Percentiles rank a stretch among this genome's conserved stretches.
These are phyloP conservation scores for Aegilops umbellulata DNA, from an alignment of 176 grass and related monocot species.

Conservation along the genomic window DNA sequence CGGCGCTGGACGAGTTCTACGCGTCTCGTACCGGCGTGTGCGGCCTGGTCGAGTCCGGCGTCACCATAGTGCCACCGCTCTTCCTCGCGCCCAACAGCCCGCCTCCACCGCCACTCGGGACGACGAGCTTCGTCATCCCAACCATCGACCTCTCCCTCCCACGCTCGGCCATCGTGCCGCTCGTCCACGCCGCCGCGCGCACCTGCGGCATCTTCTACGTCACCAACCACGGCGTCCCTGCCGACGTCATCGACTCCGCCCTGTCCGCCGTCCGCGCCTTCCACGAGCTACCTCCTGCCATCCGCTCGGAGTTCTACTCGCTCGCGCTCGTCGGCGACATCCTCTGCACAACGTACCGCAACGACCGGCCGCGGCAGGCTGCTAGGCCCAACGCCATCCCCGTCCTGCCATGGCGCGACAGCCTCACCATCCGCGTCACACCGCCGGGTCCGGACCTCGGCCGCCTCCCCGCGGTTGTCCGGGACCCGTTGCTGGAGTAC, in stretches of 20 bases:
- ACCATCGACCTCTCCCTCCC: conserved; percentile 26
- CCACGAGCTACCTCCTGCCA: no score
- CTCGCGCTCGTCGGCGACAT: no score
- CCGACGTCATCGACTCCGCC: conserved; percentile 8
- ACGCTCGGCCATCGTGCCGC: not conserved
- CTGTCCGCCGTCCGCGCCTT: conserved; percentile 24
- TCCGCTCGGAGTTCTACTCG: no score
- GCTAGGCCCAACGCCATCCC: not conserved
- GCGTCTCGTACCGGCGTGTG: conserved; percentile 28
- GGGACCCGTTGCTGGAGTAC: conserved; percentile 30
- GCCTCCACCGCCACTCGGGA: not conserved
- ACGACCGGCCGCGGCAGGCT: not conserved
- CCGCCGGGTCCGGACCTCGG: not conserved
- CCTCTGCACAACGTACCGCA: conserved; percentile 5
- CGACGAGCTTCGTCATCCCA: not conserved
- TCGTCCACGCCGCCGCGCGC: conserved; percentile 28
- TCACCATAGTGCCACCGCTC: not conserved
- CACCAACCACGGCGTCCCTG: conserved; percentile 36
- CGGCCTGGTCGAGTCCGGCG: conserved; percentile 49
- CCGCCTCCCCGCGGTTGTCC: conserved; percentile 1
- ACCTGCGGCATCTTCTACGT: conserved; percentile 48
- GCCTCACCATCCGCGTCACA: conserved; percentile 20
- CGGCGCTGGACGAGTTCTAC: conserved; percentile 22
- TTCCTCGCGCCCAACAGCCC: not conserved
- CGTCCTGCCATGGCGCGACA: conserved; percentile 35